phyloP scores from a whole-genome alignment of 352 stramenopile genomes.

The Paralagenidium karlingii region DNA sequence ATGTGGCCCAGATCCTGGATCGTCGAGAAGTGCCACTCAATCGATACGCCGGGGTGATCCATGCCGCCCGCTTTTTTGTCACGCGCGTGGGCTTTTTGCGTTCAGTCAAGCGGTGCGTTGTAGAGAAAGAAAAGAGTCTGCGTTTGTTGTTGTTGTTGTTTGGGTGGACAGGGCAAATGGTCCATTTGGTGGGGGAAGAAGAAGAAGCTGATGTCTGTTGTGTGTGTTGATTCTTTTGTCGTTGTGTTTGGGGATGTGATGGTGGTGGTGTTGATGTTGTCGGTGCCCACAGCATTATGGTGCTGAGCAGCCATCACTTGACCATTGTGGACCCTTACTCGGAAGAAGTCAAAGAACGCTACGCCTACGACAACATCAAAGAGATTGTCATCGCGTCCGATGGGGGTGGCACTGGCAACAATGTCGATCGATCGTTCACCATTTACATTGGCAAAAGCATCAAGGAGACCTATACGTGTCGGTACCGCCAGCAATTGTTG shows the following conservation, averaged over 20 bases:
- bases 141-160: too few species aligned
- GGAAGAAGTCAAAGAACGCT: constrained; percentile 78
- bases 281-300: constrained; percentile 37
- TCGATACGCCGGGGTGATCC: constrained; percentile 73
- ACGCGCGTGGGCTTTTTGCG: constrained; percentile 70
- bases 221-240: too few species aligned
- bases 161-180: too few species aligned
- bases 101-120: constrained; percentile 40
- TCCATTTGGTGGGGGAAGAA: too few species aligned
- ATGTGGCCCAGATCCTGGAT: too few species aligned
- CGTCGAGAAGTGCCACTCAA: constrained; percentile 33
- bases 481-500: constrained; percentile 68
- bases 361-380: constrained; percentile 81
- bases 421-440: constrained; percentile 61
- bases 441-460: constrained; percentile 79
- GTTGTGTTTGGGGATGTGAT: constrained; percentile 3
- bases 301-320: constrained; percentile 67
- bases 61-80: constrained; percentile 78
- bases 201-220: not conserved
- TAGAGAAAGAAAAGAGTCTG: not conserved
- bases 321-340: constrained; percentile 77
- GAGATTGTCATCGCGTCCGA: constrained; percentile 74
- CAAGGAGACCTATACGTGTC: constrained; percentile 79
- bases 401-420: constrained; percentile 24
- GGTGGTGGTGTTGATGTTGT: constrained; percentile 1